These are phyloP conservation scores for Elymus sibiricus DNA, from an alignment of 176 grass and related monocot species.

Conservation along the genomic window DNA sequence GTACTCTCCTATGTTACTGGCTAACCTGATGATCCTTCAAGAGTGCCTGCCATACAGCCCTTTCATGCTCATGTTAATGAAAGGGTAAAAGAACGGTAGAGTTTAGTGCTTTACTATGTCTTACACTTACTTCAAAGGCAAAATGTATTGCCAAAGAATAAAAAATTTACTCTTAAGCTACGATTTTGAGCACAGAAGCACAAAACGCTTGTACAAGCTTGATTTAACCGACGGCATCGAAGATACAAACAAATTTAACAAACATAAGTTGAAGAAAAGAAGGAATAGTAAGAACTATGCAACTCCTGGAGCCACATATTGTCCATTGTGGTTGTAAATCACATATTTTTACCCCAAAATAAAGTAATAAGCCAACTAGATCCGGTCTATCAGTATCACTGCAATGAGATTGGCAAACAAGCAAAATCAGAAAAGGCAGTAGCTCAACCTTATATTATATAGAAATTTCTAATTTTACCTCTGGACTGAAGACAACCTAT, in stretches of 20 bases:
- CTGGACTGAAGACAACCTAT: neutral
- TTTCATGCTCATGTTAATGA: neutral
- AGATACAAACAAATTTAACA: neutral
- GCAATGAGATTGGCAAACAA: neutral
- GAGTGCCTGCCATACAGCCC: neutral
- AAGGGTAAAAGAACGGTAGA: neutral
- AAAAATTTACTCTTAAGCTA: neutral
- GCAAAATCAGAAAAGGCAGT: neutral
- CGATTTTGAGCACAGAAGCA: neutral
- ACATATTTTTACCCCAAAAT: neutral
- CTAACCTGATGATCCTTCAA: neutral
- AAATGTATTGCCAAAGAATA: neutral
- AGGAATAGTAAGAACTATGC: neutral
- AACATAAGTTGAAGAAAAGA: neutral
- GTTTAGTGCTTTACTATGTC: neutral
- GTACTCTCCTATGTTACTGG: neutral
- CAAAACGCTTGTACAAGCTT: neutral
- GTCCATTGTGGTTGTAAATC: neutral
- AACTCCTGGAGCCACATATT: neutral
- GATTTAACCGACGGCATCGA: neutral
- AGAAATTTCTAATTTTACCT: neutral
- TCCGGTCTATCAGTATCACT: neutral
- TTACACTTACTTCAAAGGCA: neutral
- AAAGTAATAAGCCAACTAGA: slow-evolving; percentile 8
- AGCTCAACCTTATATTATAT: neutral